A percentile compares a stretch with the other conserved stretches of the same genome.
Evolutionary conservation across 208 protist species (phyloP).

Genomic region (Lotmaria passim): DNA sequence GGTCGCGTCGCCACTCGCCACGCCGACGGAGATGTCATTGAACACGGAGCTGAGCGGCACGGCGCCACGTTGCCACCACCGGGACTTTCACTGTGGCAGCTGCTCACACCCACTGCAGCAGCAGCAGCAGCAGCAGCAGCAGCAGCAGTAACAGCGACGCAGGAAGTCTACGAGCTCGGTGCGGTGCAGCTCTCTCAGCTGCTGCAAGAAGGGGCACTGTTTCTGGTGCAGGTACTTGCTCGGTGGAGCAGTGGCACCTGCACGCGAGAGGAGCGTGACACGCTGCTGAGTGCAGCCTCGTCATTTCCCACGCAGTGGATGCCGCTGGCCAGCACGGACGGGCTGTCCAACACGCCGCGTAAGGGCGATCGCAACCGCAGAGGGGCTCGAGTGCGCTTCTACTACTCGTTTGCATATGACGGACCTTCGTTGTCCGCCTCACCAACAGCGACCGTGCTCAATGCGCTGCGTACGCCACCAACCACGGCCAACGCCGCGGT

Average conservation of each 20-base stretch:
- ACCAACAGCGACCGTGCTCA: not conserved
- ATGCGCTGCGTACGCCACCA: not conserved
- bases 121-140: not conserved
- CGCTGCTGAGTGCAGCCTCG: constrained; percentile 22
- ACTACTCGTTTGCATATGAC: constrained; percentile 26
- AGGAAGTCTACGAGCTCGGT: constrained; percentile 22
- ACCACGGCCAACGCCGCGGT: not conserved
- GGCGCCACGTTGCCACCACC: not conserved
- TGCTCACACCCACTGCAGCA: constrained; percentile 7
- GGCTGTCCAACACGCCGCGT: not conserved
- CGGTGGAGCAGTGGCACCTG: constrained; percentile 29
- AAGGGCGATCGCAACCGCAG: not conserved
- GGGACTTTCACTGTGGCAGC: constrained; percentile 30
- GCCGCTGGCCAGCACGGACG: constrained; percentile 3
- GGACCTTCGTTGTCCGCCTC: constrained; percentile 5
- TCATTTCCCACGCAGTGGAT: constrained; percentile 35
- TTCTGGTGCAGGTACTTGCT: constrained; percentile 26
- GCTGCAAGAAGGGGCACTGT: constrained; percentile 24
- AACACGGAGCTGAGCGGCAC: not conserved
- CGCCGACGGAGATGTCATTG: not conserved
- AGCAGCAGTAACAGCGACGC: not conserved
- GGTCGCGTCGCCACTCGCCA: not conserved
- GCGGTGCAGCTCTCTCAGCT: constrained; percentile 20
- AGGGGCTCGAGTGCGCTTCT: constrained; percentile 23
- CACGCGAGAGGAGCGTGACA: constrained; percentile 20